Evolutionary conservation across 169 alveolate genomes (phyloP), one percentile per base, ranked within the genome.

Genomic region (Babesia gibsoni): DNA sequence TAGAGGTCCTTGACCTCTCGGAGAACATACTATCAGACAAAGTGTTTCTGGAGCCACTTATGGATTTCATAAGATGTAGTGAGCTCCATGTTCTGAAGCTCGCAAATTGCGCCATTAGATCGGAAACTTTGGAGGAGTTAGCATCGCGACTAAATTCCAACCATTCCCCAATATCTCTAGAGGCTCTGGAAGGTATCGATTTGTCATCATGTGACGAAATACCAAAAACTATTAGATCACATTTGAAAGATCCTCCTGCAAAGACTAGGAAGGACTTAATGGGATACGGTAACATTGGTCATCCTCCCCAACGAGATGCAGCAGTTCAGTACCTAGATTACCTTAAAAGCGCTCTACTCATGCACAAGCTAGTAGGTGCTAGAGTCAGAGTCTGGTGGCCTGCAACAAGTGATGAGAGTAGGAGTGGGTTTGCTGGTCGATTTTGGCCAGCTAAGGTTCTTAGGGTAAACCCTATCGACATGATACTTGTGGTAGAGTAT

Each of bases 381-480:
- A 49, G 54, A 9, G 82, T 77, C 10, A 48, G 86, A 6, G 86
- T 77, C 14, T 77, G 86, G 86, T 77, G 86, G 86, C 86, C 86
- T 2, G 69, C 86, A 10, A 77, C 83, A 16, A n/a, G 41, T 1
- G 82, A 66, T 36, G 82, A 59, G 45, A 74, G 48, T 12, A 73
- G 83, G 20, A 83, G 90, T 1, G 52, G 65, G 14, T 82, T 68
- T 30, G 39, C 90, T 22, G 90, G 90, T 3, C 66, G 90, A 0
- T 82, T 41, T 32, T 82, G 90, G 90, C 90, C 90, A 0, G 90
- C 90, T 10, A 78, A 58, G 45, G 91, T 82, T 16, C 48, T 82
- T 27, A 54, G 73, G 27, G 88, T 49, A 4, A 78, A 82, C 52
- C 90, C 90, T 22, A 52, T 82, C 16, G 89, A 79, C 73, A 41